Evolutionary conservation across 192 early-diverging fungal species (phyloP).

Genomic region (Coemansia sp.): DNA sequence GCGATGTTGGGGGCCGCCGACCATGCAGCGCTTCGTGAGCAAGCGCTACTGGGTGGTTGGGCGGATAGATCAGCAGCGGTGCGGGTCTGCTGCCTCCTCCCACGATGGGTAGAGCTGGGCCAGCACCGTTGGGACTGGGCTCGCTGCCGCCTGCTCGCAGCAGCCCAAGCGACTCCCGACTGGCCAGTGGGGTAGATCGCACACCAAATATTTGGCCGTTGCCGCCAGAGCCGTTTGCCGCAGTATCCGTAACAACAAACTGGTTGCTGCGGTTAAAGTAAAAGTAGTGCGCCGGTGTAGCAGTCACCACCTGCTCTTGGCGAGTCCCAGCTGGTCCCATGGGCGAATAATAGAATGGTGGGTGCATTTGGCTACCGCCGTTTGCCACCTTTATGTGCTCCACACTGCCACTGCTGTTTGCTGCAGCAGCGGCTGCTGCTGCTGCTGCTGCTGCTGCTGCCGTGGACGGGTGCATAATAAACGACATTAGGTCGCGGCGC

Average conservation of each 20-base stretch:
- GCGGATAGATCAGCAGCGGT: constrained; percentile 9
- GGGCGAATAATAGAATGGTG: background rate
- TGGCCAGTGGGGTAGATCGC: constrained; percentile 14
- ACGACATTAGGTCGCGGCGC: constrained; percentile 30
- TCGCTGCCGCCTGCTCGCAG: background rate
- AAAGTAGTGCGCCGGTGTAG: background rate
- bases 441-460: background rate
- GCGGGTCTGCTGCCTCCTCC: background rate
- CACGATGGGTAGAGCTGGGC: too few species aligned
- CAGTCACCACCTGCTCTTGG: background rate
- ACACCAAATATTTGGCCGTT: background rate
- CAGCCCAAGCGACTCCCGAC: constrained; percentile 16
- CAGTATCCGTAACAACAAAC: background rate
- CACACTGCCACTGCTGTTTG: background rate
- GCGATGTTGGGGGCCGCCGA: constrained; percentile 5
- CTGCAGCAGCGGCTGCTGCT: background rate
- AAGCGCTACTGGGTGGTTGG: constrained; percentile 21
- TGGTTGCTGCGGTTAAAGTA: constrained; percentile 1
- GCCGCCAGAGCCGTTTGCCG: background rate
- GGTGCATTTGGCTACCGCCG: background rate
- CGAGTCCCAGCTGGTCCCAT: background rate
- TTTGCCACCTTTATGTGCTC: background rate
- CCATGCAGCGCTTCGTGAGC: constrained; percentile 42
- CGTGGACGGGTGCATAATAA: constrained; percentile 10
- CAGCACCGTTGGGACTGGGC: background rate